phyloP scores from a whole-genome alignment of 106 monocot genomes.

The Agapanthus africanus region DNA sequence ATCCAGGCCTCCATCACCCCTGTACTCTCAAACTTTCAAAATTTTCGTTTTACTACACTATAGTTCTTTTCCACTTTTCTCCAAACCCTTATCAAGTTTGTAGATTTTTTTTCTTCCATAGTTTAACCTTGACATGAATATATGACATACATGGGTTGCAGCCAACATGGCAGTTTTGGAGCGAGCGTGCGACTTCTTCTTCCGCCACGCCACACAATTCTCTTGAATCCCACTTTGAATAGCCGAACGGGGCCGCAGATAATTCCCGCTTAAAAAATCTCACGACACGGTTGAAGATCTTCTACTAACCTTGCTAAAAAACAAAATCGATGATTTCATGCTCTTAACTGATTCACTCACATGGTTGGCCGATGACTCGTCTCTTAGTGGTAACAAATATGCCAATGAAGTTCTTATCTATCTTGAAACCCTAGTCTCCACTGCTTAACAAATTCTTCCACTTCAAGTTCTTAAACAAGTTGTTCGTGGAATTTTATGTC shows the following conservation, averaged over 20 bases:
- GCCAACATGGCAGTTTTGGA: slow-evolving; percentile 93
- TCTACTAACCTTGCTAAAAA: slow-evolving; percentile 46
- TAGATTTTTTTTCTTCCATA: neutral
- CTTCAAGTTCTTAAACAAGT: slow-evolving; percentile 47
- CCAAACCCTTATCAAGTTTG: neutral
- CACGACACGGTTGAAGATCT: slow-evolving; percentile 66
- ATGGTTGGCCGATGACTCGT: slow-evolving; percentile 78
- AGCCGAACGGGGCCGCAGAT: slow-evolving; percentile 52
- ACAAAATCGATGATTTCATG: slow-evolving; percentile 77
- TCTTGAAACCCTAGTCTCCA: slow-evolving; percentile 77
- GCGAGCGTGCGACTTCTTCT: slow-evolving; percentile 93
- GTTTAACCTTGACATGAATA: neutral
- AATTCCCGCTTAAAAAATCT: slow-evolving; percentile 70
- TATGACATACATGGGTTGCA: slow-evolving; percentile 49
- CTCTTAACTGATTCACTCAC: slow-evolving; percentile 46
- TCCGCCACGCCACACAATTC: slow-evolving; percentile 74
- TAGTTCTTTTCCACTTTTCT: too few species aligned
- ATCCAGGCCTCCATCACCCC: too few species aligned
- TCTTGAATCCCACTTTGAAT: slow-evolving; percentile 75
- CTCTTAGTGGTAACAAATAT: slow-evolving; percentile 72
- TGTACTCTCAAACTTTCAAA: too few species aligned
- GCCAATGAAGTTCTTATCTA: slow-evolving; percentile 86
- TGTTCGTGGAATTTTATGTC: slow-evolving; percentile 51
- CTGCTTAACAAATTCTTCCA: slow-evolving; percentile 77
- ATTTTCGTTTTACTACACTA: too few species aligned